Percentiles rank a stretch among this genome's conserved stretches.
These are phyloP conservation scores for Babesia ovata DNA, from an alignment of 169 alveolate genomes.

Conservation along the genomic window DNA sequence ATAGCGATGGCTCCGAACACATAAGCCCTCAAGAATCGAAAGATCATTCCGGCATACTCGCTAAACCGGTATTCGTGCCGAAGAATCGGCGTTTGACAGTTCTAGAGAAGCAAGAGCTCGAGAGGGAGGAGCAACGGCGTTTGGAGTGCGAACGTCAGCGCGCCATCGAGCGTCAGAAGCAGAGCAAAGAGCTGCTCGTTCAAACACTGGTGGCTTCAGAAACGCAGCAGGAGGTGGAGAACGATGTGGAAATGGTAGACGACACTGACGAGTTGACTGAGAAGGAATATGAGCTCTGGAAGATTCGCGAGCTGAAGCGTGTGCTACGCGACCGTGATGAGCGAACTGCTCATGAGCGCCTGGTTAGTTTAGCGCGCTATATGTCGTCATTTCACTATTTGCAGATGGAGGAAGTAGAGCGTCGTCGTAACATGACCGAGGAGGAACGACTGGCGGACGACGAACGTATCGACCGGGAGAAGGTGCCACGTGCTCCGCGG, in stretches of 20 bases:
- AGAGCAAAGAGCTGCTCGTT: slow-evolving; percentile 59
- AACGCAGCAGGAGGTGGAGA: slow-evolving; percentile 39
- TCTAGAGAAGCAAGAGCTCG: slow-evolving; percentile 41
- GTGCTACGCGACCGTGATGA: slow-evolving; percentile 76
- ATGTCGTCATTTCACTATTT: neutral
- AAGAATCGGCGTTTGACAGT: slow-evolving; percentile 40
- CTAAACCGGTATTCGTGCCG: slow-evolving; percentile 62
- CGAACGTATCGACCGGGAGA: slow-evolving; percentile 62
- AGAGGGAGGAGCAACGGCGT: slow-evolving; percentile 33
- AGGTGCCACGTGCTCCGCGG: slow-evolving; percentile 63
- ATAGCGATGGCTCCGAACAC: neutral
- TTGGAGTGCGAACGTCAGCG: slow-evolving; percentile 47
- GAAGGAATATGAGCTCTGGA: slow-evolving; percentile 80
- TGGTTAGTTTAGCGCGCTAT: slow-evolving; percentile 12
- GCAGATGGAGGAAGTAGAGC: slow-evolving; percentile 75
- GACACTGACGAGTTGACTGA: slow-evolving; percentile 63
- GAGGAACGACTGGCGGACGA: slow-evolving; percentile 72
- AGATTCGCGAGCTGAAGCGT: slow-evolving; percentile 76
- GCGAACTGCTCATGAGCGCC: slow-evolving; percentile 61
- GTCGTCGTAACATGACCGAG: slow-evolving; percentile 77
- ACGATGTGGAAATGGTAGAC: slow-evolving; percentile 30
- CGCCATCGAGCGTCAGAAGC: slow-evolving; percentile 50
- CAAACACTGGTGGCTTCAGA: slow-evolving; percentile 43
- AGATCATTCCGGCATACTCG: slow-evolving; percentile 1
- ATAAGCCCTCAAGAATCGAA: too few relatives aligned